Percentiles rank a stretch among this genome's conserved stretches.
Evolutionary conservation across 2,329 filamentous ascomycete species (phyloP).

Genomic region (Paecilomyces formosus): DNA sequence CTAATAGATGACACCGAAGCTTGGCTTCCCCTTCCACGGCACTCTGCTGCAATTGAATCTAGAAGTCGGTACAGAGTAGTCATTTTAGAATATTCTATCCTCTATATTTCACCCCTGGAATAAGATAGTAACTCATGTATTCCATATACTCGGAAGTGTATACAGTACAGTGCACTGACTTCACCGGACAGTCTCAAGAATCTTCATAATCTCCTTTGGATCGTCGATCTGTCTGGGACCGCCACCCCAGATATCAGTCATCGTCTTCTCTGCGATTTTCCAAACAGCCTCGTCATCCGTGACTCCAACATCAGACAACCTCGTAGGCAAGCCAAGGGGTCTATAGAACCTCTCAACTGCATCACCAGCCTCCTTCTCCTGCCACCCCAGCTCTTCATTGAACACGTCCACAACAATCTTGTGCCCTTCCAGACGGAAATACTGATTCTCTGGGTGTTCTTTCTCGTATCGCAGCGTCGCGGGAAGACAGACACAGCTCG

Average conservation of each 20-base stretch:
- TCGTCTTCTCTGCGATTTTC: neutral
- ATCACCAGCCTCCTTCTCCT: conserved; percentile 21
- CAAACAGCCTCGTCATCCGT: conserved; percentile 1
- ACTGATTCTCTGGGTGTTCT: neutral
- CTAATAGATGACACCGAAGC: too few relatives aligned
- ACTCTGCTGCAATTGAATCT: too few relatives aligned
- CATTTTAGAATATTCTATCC: too few relatives aligned
- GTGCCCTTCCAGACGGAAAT: neutral
- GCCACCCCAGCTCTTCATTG: conserved; percentile 1
- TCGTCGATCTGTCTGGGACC: conserved; percentile 1
- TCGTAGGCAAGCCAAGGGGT: conserved; percentile 6
- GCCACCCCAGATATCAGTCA: conserved; percentile 9
- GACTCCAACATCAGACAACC: conserved; percentile 1
- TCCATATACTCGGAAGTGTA: neutral
- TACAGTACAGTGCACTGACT: neutral
- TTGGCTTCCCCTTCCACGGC: too few relatives aligned
- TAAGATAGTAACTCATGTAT: too few relatives aligned
- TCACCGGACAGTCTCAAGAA: conserved; percentile 22
- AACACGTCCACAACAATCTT: neutral
- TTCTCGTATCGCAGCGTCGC: conserved; percentile 1
- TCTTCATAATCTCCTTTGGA: conserved; percentile 12
- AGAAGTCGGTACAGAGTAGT: too few relatives aligned
- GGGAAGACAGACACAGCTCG: conserved; percentile 1
- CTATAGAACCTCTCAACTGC: conserved; percentile 12
- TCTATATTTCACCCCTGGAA: too few relatives aligned